Conservation (phyloP, 192 early-diverging fungal genomes). For the Coemansia sp. region DNA sequence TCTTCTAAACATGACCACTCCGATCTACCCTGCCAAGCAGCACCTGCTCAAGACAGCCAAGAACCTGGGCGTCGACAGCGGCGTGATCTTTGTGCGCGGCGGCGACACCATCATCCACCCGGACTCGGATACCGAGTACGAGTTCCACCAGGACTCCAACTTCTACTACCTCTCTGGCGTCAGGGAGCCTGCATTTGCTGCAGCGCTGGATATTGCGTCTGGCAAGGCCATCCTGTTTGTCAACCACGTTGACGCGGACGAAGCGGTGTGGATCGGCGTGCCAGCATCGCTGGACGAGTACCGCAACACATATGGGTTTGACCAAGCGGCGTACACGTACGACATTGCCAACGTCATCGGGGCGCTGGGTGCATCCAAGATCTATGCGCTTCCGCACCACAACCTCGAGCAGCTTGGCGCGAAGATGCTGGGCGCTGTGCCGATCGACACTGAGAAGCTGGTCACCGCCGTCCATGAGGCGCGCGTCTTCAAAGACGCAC, state of each 20-base stretch:
- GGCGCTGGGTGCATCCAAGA: constrained; percentile 35
- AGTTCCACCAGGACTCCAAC: constrained; percentile 86
- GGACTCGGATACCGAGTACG: constrained; percentile 75
- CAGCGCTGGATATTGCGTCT: constrained; percentile 66
- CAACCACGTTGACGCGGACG: constrained; percentile 61
- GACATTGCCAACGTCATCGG: constrained; percentile 56
- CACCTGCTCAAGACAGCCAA: constrained; percentile 61
- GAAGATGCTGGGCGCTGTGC: background rate
- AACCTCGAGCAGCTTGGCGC: constrained; percentile 47
- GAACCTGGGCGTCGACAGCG: constrained; percentile 58
- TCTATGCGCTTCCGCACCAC: constrained; percentile 56
- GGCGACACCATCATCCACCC: constrained; percentile 58
- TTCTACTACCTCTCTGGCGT: constrained; percentile 86
- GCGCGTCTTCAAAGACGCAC: constrained; percentile 74
- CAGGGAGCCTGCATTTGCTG: constrained; percentile 68
- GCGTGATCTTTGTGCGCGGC: constrained; percentile 63
- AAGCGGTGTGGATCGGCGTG: constrained; percentile 83
- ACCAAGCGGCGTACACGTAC: constrained; percentile 63
- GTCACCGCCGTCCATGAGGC: constrained; percentile 70
- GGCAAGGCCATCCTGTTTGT: constrained; percentile 64
- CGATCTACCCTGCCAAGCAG: constrained; percentile 62
- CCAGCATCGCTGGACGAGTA: constrained; percentile 58
- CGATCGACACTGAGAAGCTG: constrained; percentile 38
- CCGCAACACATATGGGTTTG: constrained; percentile 63
- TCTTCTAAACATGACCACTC: background rate